Conservation (phyloP, 2,329 filamentous ascomycete species). For the Microsporum ferrugineum region DNA sequence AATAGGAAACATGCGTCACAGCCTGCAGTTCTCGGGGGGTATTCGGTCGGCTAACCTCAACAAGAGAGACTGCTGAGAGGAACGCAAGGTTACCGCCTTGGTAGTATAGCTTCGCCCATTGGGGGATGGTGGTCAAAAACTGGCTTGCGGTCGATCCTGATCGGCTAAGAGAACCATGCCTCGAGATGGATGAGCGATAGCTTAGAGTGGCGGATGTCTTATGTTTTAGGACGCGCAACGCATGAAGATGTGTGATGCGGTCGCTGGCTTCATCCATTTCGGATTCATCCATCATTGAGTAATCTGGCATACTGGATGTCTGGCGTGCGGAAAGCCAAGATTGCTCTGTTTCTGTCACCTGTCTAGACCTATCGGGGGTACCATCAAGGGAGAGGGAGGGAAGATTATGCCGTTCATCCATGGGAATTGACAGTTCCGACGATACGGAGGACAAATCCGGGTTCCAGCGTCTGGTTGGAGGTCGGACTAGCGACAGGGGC, state of each 20-base stretch:
- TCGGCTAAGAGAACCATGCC: slow-evolving; percentile 26
- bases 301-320: not conserved
- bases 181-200: slow-evolving; percentile 36
- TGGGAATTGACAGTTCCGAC: slow-evolving; percentile 26
- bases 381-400: not conserved
- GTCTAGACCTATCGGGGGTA: not conserved
- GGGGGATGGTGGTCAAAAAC: slow-evolving; percentile 34
- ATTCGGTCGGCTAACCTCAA: slow-evolving; percentile 24
- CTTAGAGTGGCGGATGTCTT: slow-evolving; percentile 23
- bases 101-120: slow-evolving; percentile 55
- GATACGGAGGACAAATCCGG: slow-evolving; percentile 36
- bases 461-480: slow-evolving; percentile 27
- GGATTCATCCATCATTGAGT: slow-evolving; percentile 18
- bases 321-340: not conserved
- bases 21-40: slow-evolving; percentile 38
- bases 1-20: slow-evolving; percentile 15
- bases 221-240: slow-evolving; percentile 17
- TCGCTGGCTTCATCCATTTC: slow-evolving; percentile 28
- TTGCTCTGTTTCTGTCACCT: not conserved
- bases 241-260: slow-evolving; percentile 27
- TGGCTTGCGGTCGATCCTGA: slow-evolving; percentile 37
- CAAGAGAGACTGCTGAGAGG: slow-evolving; percentile 32
- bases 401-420: not conserved
- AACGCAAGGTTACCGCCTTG: slow-evolving; percentile 50
- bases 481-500: slow-evolving; percentile 25